These are phyloP conservation scores for Maudiozyma pseudohumilis DNA, from an alignment of 805 yeast species.

Conservation along the genomic window DNA sequence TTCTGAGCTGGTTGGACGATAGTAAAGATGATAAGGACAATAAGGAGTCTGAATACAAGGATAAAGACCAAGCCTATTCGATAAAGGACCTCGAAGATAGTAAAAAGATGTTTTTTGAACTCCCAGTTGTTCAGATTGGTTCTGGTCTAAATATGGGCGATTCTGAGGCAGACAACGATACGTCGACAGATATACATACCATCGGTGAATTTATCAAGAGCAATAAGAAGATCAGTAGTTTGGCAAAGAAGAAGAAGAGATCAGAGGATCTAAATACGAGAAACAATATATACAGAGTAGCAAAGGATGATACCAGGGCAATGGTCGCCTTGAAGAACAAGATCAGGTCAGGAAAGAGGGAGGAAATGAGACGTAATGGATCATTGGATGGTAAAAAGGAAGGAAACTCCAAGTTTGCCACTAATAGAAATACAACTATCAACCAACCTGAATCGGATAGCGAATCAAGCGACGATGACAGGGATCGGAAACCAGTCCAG, in stretches of 20 bases:
- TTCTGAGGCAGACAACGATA: neutral
- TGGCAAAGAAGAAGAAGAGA: constrained; percentile 25
- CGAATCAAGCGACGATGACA: constrained; percentile 7
- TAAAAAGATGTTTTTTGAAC: constrained; percentile 19
- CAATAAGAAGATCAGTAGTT: constrained; percentile 25
- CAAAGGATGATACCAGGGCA: constrained; percentile 28
- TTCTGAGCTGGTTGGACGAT: constrained; percentile 20
- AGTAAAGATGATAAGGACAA: constrained; percentile 1
- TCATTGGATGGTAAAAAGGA: neutral
- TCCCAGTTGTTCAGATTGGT: constrained; percentile 28
- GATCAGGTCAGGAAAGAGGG: constrained; percentile 20
- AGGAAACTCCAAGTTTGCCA: constrained; percentile 1
- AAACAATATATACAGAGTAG: constrained; percentile 18
- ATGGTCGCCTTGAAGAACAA: constrained; percentile 29
- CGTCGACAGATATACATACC: constrained; percentile 24
- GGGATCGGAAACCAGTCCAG: constrained; percentile 10
- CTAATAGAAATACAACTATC: neutral
- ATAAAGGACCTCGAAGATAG: constrained; percentile 12
- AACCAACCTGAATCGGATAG: neutral
- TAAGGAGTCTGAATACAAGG: neutral
- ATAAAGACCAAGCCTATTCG: constrained; percentile 2
- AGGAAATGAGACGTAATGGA: constrained; percentile 8
- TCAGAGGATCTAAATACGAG: constrained; percentile 5
- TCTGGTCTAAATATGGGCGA: constrained; percentile 21
- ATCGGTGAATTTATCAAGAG: constrained; percentile 29